Evolutionary conservation across 2,329 filamentous ascomycete genomes (phyloP), one percentile per base, ranked within the genome.

Genomic region (Stachybotrys chlorohalonatus): DNA sequence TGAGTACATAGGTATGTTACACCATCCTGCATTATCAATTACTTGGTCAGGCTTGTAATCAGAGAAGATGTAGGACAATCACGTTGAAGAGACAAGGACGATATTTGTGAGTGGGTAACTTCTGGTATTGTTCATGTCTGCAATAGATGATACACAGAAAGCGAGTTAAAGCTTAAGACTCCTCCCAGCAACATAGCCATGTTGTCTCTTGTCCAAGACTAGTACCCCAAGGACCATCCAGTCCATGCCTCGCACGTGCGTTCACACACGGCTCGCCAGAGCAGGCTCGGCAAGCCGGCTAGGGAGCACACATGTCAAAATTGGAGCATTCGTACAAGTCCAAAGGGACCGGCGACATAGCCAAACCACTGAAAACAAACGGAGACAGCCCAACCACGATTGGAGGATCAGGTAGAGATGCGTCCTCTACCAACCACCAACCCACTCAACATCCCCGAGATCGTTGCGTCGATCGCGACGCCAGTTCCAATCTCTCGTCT

Each of bases 401-500:
- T 83, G 82, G 70, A 76, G 68, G 69, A 60, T 58, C 64, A 4
- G 55, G 55, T 61, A 71, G 63, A 62, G 70, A 75, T 60, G 72
- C 69, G 66, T 71, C 85, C 84, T 60, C 71, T 89, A 85, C 84
- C 89, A 95, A 75, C 89, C 90, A 78, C 91, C 91, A 84, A 96
- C 90, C 86, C 93, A 95, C 83, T 95, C 91, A 77, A 92, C 75
- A 67, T 93, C 88, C 67, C 85, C 86, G 70, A 89, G 81, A 74
- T 87, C 86, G 66, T 78, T 72, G 63, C 80, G 80, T 66, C 74
- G 76, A 59, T 87, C 84, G 66, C 81, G 77, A 66, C 81, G 80
- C 80, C 81, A 83, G 60, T 80, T 81, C 75, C 75, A 78, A 70
- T 84, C 81, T 74, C 80, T 77, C 60, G 76, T 76, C 67, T 79